Evolutionary conservation across 805 yeast species (phyloP).

Genomic region (Yamadazyma olivae): DNA sequence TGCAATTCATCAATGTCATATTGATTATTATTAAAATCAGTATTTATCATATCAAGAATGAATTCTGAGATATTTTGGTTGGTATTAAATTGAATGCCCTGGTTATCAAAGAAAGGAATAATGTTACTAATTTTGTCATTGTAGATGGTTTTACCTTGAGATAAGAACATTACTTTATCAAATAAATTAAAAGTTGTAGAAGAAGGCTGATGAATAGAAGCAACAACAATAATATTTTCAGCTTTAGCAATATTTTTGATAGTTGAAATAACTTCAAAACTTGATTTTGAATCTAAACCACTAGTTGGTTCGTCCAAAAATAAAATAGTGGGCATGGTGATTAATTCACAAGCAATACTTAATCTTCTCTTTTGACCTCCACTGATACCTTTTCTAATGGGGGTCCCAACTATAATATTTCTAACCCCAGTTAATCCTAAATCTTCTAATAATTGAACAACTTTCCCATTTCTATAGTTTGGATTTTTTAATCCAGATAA

Average conservation of each 20-base stretch:
- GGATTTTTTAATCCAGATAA: conserved; percentile 2
- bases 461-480: conserved; percentile 2
- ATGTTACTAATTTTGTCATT: conserved; percentile 14
- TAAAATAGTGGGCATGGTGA: conserved; percentile 27
- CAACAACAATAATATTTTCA: conserved; percentile 38
- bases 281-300: conserved; percentile 54
- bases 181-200: conserved; percentile 37
- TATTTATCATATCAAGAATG: conserved; percentile 25
- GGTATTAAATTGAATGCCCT: conserved; percentile 17
- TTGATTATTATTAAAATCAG: conserved; percentile 18
- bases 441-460: conserved; percentile 1
- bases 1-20: conserved; percentile 2
- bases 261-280: conserved; percentile 51
- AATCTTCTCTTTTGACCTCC: conserved; percentile 23
- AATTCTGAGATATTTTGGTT: conserved; percentile 25
- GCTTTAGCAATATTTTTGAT: conserved; percentile 38
- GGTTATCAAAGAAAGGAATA: conserved; percentile 16
- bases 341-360: conserved; percentile 18
- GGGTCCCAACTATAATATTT: conserved; percentile 17
- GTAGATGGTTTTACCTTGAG: conserved; percentile 20
- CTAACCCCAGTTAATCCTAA: conserved; percentile 16
- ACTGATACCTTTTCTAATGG: conserved; percentile 20
- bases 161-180: conserved; percentile 20
- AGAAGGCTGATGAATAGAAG: conserved; percentile 54
- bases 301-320: conserved; percentile 63